phyloP scores from a whole-genome alignment of 2,329 filamentous ascomycete species.

The Fonsecaea pugnacius region DNA sequence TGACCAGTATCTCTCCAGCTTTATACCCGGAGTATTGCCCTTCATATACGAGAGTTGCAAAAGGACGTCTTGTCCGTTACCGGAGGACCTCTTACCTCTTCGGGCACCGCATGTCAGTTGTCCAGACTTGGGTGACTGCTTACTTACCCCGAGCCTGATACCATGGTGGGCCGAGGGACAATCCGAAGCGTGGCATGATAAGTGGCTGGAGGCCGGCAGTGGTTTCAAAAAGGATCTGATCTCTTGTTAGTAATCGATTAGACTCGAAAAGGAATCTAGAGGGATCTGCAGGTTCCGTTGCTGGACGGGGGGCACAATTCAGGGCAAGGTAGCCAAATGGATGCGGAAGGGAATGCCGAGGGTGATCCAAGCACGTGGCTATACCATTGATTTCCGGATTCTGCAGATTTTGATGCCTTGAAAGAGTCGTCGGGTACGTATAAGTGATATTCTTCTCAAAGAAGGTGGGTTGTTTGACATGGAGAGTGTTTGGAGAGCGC shows the following conservation, averaged over 20 bases:
- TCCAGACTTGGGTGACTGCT: not conserved
- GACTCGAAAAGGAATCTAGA: slow-evolving; percentile 1
- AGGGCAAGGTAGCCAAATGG: not conserved
- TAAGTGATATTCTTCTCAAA: not conserved
- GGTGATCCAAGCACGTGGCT: not conserved
- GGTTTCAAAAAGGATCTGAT: not conserved
- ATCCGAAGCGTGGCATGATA: not conserved
- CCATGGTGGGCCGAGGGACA: slow-evolving; percentile 1
- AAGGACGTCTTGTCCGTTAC: not conserved
- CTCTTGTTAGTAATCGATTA: slow-evolving; percentile 1
- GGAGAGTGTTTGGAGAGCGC: not conserved
- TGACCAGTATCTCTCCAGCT: not conserved
- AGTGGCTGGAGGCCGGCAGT: not conserved
- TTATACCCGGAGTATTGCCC: not conserved
- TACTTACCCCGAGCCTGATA: not conserved
- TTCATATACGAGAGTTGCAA: not conserved
- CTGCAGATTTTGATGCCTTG: not conserved
- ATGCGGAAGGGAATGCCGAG: not conserved
- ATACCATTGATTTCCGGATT: not conserved
- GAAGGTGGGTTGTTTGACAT: not conserved
- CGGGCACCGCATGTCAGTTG: not conserved
- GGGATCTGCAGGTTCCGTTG: not conserved
- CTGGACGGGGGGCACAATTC: not conserved
- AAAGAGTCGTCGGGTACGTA: not conserved
- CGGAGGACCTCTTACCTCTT: not conserved